phyloP scores from a whole-genome alignment of 129 eudicot species.

The Chrysanthemum makinoi region DNA sequence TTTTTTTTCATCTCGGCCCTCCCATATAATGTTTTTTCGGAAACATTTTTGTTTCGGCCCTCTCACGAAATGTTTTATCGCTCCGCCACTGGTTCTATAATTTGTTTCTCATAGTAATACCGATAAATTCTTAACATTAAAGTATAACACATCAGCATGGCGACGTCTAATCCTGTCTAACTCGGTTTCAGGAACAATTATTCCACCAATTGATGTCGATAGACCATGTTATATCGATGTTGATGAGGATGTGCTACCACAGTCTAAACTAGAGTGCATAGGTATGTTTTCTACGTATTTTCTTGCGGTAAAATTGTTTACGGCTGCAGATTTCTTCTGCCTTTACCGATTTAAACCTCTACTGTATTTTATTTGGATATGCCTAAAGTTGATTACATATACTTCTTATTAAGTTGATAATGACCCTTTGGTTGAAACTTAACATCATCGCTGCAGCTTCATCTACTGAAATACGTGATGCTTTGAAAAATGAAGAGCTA shows the following conservation, averaged over 20 bases:
- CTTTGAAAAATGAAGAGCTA: constrained; percentile 60
- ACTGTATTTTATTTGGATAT: neutral
- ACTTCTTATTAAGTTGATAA: neutral
- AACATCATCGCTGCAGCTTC: constrained; percentile 49
- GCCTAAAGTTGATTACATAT: neutral
- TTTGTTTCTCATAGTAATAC: neutral
- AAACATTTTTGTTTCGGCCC: too few relatives aligned
- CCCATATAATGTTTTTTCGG: too few relatives aligned
- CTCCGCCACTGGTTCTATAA: too few relatives aligned
- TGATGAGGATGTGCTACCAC: constrained; percentile 45
- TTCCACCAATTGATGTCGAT: constrained; percentile 33
- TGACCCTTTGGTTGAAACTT: constrained; percentile 3
- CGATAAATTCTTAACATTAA: too few relatives aligned
- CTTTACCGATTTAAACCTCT: neutral
- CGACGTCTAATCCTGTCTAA: neutral
- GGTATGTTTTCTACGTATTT: constrained; percentile 42
- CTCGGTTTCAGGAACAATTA: constrained; percentile 25
- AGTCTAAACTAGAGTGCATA: constrained; percentile 56
- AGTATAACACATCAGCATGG: too few relatives aligned
- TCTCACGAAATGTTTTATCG: too few relatives aligned
- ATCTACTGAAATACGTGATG: constrained; percentile 62
- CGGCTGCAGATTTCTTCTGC: neutral
- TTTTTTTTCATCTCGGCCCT: too few relatives aligned
- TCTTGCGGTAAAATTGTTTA: neutral
- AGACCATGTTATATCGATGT: constrained; percentile 58